A percentile compares a stretch with the other conserved stretches of the same genome.
Evolutionary conservation across 2,329 filamentous ascomycete species (phyloP).

Genomic region (Lachnellula subtilissima): DNA sequence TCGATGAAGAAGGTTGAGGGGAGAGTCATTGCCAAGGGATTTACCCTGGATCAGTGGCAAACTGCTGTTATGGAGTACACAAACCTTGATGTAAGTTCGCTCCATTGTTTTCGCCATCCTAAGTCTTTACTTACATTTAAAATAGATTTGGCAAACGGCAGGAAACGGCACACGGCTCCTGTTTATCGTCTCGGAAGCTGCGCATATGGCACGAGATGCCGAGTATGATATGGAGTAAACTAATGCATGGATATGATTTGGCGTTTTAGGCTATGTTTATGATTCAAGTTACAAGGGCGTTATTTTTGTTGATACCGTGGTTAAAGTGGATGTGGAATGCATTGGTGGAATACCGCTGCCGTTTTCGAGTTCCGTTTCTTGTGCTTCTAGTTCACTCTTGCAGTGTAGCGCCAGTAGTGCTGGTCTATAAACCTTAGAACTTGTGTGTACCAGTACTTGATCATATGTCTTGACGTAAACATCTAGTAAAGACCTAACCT

Average conservation of each 20-base stretch:
- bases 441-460: no score
- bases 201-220: constrained; percentile 29
- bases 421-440: no score
- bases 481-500: no score
- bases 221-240: constrained; percentile 23
- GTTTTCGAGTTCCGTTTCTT: neutral
- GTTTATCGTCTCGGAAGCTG: constrained; percentile 60
- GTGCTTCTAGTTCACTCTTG: no score
- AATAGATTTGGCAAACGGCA: constrained; percentile 72
- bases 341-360: constrained; percentile 6
- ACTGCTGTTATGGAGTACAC: constrained; percentile 86
- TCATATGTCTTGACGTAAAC: no score
- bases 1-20: constrained; percentile 86
- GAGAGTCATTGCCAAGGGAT: constrained; percentile 90
- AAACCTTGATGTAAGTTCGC: constrained; percentile 72
- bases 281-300: neutral
- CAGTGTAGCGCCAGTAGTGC: no score
- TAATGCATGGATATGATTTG: constrained; percentile 3
- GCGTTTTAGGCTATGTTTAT: neutral
- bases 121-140: constrained; percentile 34
- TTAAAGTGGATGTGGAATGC: constrained; percentile 4
- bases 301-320: constrained; percentile 7
- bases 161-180: constrained; percentile 66
- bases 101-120: neutral
- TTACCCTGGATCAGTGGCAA: constrained; percentile 89